Conservation (phyloP, 2,329 filamentous ascomycete species). For the Coniochaeta prunicola region DNA sequence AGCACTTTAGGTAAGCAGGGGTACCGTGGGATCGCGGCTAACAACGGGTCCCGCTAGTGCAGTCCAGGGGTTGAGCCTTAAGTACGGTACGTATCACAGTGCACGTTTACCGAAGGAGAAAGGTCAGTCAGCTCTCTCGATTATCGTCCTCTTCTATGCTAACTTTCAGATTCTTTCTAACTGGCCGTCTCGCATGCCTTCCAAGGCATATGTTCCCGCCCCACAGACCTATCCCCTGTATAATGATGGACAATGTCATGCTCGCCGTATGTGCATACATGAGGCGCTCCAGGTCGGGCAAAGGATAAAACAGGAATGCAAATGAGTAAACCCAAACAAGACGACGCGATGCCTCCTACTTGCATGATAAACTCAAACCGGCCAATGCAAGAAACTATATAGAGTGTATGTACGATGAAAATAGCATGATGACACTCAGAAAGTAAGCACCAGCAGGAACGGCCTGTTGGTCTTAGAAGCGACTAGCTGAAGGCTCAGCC, state of each 20-base stretch:
- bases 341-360: not conserved
- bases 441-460: not conserved
- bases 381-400: not conserved
- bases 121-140: too few species aligned
- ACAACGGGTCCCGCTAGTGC: not conserved
- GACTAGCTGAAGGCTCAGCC: constrained; percentile 26
- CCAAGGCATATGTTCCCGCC: not conserved
- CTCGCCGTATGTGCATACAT: not conserved
- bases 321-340: not conserved
- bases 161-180: too few species aligned
- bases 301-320: not conserved
- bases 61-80: not conserved
- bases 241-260: not conserved
- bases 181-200: too few species aligned
- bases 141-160: too few species aligned
- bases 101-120: too few species aligned
- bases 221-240: not conserved
- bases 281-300: not conserved
- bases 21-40: not conserved
- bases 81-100: not conserved
- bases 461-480: not conserved
- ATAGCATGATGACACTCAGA: not conserved
- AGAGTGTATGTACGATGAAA: constrained; percentile 53
- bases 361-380: not conserved
- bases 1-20: not conserved